Conservation (phyloP, 352 stramenopile genomes). For the Phytophthora constricta region DNA sequence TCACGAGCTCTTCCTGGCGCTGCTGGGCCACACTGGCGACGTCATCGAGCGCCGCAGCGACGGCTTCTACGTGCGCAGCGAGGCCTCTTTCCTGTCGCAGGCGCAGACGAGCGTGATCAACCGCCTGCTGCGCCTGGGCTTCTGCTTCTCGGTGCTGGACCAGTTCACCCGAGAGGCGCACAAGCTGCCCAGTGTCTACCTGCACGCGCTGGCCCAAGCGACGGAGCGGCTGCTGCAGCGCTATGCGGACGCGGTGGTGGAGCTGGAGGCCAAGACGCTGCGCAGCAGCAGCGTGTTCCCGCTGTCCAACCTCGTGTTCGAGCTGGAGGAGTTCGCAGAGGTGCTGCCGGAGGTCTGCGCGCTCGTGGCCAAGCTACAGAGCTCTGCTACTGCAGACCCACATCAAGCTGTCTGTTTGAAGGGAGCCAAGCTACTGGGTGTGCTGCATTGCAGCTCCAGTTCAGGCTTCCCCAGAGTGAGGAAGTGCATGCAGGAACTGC, state of each 20-base stretch:
- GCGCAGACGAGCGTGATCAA: constrained; percentile 64
- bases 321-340: constrained; percentile 70
- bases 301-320: constrained; percentile 68
- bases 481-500: constrained; percentile 59
- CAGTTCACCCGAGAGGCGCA: constrained; percentile 46
- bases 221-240: constrained; percentile 56
- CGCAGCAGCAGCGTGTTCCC: constrained; percentile 52
- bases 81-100: constrained; percentile 51
- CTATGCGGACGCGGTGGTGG: constrained; percentile 61
- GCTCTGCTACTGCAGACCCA: constrained; percentile 4
- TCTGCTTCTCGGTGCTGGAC: constrained; percentile 55
- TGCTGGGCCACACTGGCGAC: constrained; percentile 72
- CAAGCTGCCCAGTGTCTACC: constrained; percentile 51
- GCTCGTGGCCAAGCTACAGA: constrained; percentile 50
- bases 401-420: constrained; percentile 29
- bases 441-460: constrained; percentile 47
- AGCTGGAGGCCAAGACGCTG: constrained; percentile 64
- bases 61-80: constrained; percentile 62
- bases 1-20: constrained; percentile 80
- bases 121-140: constrained; percentile 61
- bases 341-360: constrained; percentile 63
- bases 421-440: constrained; percentile 50
- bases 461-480: constrained; percentile 71
- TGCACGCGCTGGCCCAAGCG: constrained; percentile 63
- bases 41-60: constrained; percentile 59